Evolutionary conservation across 768 basidiomycete species (phyloP).

Genomic region (Pulveroboletus sp.): DNA sequence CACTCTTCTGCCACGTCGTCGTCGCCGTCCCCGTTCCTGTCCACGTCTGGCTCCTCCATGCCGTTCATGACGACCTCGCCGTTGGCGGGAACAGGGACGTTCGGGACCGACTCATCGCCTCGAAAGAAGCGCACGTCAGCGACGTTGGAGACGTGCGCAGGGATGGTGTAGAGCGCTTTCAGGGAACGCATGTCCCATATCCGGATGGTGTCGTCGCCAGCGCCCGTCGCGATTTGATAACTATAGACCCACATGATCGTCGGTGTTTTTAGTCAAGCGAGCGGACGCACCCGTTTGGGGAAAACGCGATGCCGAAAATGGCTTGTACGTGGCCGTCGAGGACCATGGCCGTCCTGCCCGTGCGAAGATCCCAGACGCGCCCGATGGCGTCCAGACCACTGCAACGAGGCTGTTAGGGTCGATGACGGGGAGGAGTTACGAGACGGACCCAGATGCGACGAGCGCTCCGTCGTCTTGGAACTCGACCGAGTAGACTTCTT

Average conservation of each 20-base stretch:
- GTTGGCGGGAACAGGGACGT: constrained; percentile 30
- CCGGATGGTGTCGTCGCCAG: constrained; percentile 95
- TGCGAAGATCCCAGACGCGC: constrained; percentile 94
- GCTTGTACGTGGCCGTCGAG: constrained; percentile 95
- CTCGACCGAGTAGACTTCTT: constrained; percentile 93
- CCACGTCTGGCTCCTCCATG: constrained; percentile 33
- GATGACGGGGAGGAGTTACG: not conserved
- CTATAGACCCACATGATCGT: constrained; percentile 38
- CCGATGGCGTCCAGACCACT: constrained; percentile 97
- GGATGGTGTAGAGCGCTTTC: constrained; percentile 91
- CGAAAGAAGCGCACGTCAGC: constrained; percentile 95
- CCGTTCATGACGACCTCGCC: constrained; percentile 51
- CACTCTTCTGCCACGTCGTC: constrained; percentile 50
- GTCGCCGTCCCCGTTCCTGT: constrained; percentile 27
- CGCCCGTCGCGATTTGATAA: constrained; percentile 95
- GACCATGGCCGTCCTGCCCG: constrained; percentile 95
- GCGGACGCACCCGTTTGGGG: constrained; percentile 82
- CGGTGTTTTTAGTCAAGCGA: not conserved
- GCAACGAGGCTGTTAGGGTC: constrained; percentile 2
- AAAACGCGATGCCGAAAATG: constrained; percentile 87
- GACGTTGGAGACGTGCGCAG: constrained; percentile 92
- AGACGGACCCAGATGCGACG: constrained; percentile 82
- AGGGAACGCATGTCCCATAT: constrained; percentile 98
- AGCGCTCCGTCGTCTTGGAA: constrained; percentile 95
- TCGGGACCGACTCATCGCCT: constrained; percentile 47